Percentiles rank a stretch among this genome's conserved stretches.
Evolutionary conservation across 1,284 basidiomycete genomes (phyloP).

Genomic region (Boletellus deceptivus): DNA sequence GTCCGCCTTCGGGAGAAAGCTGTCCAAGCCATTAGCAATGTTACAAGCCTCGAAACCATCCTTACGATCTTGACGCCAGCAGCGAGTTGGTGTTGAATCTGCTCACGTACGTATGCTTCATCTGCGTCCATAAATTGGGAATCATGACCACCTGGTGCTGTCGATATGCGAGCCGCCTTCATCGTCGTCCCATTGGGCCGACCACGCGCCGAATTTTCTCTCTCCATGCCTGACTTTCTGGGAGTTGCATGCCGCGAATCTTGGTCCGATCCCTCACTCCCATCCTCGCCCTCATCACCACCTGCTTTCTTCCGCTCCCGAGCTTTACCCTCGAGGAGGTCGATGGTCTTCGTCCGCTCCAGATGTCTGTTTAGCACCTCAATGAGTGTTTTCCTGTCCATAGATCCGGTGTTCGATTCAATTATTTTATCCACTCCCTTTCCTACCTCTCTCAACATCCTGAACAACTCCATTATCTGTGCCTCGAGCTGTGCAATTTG

Average conservation of each 20-base stretch:
- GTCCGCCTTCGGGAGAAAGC: slow-evolving; percentile 49
- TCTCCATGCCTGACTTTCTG: slow-evolving; percentile 45
- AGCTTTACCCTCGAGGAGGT: slow-evolving; percentile 76
- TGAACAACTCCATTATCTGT: slow-evolving; percentile 92
- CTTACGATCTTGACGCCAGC: slow-evolving; percentile 71
- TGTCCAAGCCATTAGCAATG: slow-evolving; percentile 34
- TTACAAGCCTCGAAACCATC: slow-evolving; percentile 10
- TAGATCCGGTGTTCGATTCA: slow-evolving; percentile 54
- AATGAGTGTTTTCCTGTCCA: slow-evolving; percentile 82
- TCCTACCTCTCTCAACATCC: slow-evolving; percentile 85
- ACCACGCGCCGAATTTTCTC: slow-evolving; percentile 35
- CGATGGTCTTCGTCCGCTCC: slow-evolving; percentile 83
- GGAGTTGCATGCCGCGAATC: slow-evolving; percentile 53
- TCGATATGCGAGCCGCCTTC: slow-evolving; percentile 40
- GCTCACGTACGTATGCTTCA: slow-evolving; percentile 80
- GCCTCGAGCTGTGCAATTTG: slow-evolving; percentile 86
- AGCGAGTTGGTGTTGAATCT: slow-evolving; percentile 79
- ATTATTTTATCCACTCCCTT: slow-evolving; percentile 75
- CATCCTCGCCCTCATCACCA: slow-evolving; percentile 36
- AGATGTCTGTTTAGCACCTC: slow-evolving; percentile 79
- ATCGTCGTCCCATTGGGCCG: slow-evolving; percentile 28
- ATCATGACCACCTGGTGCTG: slow-evolving; percentile 50
- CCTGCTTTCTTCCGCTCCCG: slow-evolving; percentile 36
- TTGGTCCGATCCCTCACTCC: slow-evolving; percentile 40
- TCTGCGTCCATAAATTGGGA: slow-evolving; percentile 93